A percentile compares a stretch with the other conserved stretches of the same genome.
Conservation (phyloP, 441 rosid species). For the Aquilaria agallochum region DNA sequence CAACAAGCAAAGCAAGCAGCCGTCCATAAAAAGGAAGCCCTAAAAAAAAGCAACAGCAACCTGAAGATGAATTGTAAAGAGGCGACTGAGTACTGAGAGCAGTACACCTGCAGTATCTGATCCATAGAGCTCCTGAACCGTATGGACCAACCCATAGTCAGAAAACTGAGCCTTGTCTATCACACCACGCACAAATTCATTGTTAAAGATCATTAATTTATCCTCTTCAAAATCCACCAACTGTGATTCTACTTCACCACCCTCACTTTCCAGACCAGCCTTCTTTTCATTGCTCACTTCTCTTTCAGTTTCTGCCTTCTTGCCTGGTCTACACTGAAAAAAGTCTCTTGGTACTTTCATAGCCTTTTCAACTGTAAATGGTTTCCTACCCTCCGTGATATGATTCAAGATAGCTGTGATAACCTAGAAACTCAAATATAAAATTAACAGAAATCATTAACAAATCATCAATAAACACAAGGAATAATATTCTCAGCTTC, state of each 20-base stretch:
- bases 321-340: slow-evolving; percentile 50
- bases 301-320: slow-evolving; percentile 17
- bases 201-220: slow-evolving; percentile 59
- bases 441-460: slow-evolving; percentile 12
- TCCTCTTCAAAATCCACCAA: slow-evolving; percentile 59
- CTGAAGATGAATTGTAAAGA: slow-evolving; percentile 93
- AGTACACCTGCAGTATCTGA: slow-evolving; percentile 84
- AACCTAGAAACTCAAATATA: slow-evolving; percentile 44
- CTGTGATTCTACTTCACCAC: slow-evolving; percentile 16
- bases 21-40: too few relatives aligned
- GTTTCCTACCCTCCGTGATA: slow-evolving; percentile 76
- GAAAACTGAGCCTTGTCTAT: slow-evolving; percentile 99
- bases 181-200: slow-evolving; percentile 84
- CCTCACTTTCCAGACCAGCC: slow-evolving; percentile 16
- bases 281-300: slow-evolving; percentile 12
- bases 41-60: slow-evolving; percentile 21
- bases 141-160: slow-evolving; percentile 93
- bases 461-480: slow-evolving; percentile 2
- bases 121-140: slow-evolving; percentile 96
- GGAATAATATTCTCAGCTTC: background rate
- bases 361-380: slow-evolving; percentile 82
- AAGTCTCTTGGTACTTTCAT: slow-evolving; percentile 79
- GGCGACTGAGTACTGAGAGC: slow-evolving; percentile 88
- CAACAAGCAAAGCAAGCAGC: slow-evolving; percentile 5
- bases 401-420: slow-evolving; percentile 78